phyloP scores from a whole-genome alignment of 1,139 yeast species.

The Saccharomyces hybrid region DNA sequence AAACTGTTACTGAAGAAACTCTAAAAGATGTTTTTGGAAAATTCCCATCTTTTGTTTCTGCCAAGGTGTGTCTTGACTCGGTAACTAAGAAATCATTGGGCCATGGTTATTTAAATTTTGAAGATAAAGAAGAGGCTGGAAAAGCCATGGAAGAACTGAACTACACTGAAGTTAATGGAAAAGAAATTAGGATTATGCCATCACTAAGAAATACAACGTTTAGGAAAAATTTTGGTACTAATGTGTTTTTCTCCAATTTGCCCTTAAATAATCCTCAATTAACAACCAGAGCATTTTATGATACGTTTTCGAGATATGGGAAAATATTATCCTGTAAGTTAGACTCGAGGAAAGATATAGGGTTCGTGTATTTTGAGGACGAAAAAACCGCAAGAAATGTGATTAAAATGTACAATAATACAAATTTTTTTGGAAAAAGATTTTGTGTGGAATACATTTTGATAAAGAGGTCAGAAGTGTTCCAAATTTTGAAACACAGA shows the following conservation, averaged over 20 bases:
- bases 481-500: conserved; percentile 27
- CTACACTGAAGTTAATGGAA: conserved; percentile 35
- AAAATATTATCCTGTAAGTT: conserved; percentile 41
- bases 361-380: conserved; percentile 40
- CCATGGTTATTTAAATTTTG: conserved; percentile 47
- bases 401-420: conserved; percentile 34
- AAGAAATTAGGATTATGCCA: conserved; percentile 47
- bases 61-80: conserved; percentile 40
- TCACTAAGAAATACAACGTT: conserved; percentile 35
- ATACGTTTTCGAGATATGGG: conserved; percentile 37
- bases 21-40: conserved; percentile 34
- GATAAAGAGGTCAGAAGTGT: conserved; percentile 35
- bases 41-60: conserved; percentile 39
- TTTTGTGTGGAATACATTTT: conserved; percentile 37
- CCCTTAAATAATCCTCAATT: conserved; percentile 31
- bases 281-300: conserved; percentile 39
- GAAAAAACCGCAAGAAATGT: conserved; percentile 36
- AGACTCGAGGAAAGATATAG: conserved; percentile 37
- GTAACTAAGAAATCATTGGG: conserved; percentile 38
- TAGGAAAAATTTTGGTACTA: conserved; percentile 29
- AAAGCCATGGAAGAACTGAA: conserved; percentile 41
- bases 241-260: conserved; percentile 28
- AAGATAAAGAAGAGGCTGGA: conserved; percentile 34
- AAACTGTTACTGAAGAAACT: conserved; percentile 35
- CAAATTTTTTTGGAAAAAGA: conserved; percentile 28